phyloP scores from a whole-genome alignment of 2,329 filamentous ascomycete species.

The Ceratocystis cubensis region DNA sequence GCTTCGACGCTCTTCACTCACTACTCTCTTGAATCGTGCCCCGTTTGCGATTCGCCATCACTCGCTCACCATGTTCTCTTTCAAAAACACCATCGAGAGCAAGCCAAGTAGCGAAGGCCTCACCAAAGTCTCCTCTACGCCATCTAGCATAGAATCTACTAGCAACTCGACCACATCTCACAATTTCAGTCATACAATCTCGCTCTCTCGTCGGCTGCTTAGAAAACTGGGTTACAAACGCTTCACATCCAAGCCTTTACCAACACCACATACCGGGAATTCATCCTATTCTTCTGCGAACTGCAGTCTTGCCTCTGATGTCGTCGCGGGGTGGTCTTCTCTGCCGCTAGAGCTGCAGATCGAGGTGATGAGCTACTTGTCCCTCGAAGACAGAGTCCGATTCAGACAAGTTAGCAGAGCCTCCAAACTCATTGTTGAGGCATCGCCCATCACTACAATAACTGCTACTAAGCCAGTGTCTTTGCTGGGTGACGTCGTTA shows the following conservation, averaged over 20 bases:
- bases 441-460: not conserved
- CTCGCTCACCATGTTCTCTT: not conserved
- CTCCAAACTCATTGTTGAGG: not conserved
- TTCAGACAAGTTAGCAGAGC: not conserved
- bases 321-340: not conserved
- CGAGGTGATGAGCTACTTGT: not conserved
- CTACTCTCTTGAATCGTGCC: no score
- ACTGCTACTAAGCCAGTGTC: not conserved
- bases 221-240: not conserved
- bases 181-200: not conserved
- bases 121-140: not conserved
- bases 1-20: no score
- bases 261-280: not conserved
- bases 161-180: not conserved
- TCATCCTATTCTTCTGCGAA: not conserved
- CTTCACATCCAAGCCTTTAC: not conserved
- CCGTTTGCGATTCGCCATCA: no score
- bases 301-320: not conserved
- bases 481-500: not conserved
- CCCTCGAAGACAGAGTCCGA: not conserved
- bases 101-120: not conserved
- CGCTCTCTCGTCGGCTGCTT: not conserved
- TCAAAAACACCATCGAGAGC: not conserved
- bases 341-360: not conserved
- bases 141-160: not conserved